Evolutionary conservation across 2,329 filamentous ascomycete genomes (phyloP).

Genomic region (Pseudopyrenochaeta lycopersici): DNA sequence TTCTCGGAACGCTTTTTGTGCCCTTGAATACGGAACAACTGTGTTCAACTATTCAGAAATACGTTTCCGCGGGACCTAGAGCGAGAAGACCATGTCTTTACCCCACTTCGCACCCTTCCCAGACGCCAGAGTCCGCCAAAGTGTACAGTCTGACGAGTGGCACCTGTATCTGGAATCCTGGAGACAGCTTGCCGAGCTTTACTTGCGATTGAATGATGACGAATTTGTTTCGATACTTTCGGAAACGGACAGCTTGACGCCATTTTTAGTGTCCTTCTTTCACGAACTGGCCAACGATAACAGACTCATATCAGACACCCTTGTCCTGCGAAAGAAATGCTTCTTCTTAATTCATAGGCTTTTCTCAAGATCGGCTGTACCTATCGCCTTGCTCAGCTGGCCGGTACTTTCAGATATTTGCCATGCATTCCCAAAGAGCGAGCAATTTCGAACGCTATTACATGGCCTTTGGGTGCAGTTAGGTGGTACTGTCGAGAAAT

Average conservation of each 20-base stretch:
- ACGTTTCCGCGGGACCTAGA: background rate
- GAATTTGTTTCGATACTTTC: constrained; percentile 63
- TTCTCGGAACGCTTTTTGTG: background rate
- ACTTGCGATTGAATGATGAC: constrained; percentile 67
- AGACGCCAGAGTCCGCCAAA: constrained; percentile 70
- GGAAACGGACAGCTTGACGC: constrained; percentile 66
- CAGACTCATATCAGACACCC: constrained; percentile 49
- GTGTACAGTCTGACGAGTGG: constrained; percentile 77
- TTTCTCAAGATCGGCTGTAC: constrained; percentile 58
- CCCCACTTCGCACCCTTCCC: constrained; percentile 84
- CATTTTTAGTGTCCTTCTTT: constrained; percentile 75
- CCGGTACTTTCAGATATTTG: constrained; percentile 74
- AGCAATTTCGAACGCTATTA: constrained; percentile 61
- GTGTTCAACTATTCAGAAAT: background rate
- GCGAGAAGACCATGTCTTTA: constrained; percentile 54
- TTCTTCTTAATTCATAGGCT: constrained; percentile 72
- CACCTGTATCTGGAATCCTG: constrained; percentile 79
- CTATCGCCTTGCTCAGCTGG: constrained; percentile 66
- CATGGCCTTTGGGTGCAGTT: constrained; percentile 62
- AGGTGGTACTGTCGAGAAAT: constrained; percentile 61
- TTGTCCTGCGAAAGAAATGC: constrained; percentile 66
- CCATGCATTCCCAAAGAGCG: constrained; percentile 71
- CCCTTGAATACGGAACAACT: background rate
- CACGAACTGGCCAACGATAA: constrained; percentile 57
- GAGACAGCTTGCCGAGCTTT: constrained; percentile 71